These are phyloP conservation scores for Colletotrichum sp. DNA, from an alignment of 2,329 filamentous ascomycete species.

Conservation along the genomic window DNA sequence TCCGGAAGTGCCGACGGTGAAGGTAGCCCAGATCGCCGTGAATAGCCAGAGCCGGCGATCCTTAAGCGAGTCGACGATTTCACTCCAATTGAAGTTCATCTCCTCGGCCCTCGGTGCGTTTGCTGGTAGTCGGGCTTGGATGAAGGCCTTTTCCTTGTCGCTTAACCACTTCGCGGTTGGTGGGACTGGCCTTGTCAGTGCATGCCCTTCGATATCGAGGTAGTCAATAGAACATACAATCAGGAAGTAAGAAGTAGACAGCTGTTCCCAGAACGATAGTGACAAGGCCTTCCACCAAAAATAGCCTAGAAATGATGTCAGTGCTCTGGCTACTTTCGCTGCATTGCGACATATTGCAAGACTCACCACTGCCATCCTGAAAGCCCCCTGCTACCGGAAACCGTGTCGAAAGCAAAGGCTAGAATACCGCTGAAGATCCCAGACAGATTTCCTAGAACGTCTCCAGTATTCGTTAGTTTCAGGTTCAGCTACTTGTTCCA, in stretches of 20 bases:
- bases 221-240: constrained; percentile 40
- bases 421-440: constrained; percentile 45
- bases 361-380: constrained; percentile 37
- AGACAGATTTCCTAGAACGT: constrained; percentile 43
- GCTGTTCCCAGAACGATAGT: constrained; percentile 50
- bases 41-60: constrained; percentile 50
- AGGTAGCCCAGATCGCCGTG: constrained; percentile 46
- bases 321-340: neutral
- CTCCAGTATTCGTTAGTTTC: constrained; percentile 17
- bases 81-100: constrained; percentile 41
- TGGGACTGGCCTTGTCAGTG: constrained; percentile 43
- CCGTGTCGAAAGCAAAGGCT: constrained; percentile 46
- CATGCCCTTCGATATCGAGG: constrained; percentile 43
- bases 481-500: neutral
- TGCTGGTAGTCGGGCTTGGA: constrained; percentile 48
- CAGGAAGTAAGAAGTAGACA: constrained; percentile 57
- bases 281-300: constrained; percentile 47
- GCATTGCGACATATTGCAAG: neutral
- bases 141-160: constrained; percentile 49
- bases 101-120: constrained; percentile 47
- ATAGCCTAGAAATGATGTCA: constrained; percentile 31
- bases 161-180: constrained; percentile 48
- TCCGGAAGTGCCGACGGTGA: constrained; percentile 45
- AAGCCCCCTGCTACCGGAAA: constrained; percentile 36
- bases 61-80: constrained; percentile 41